phyloP scores from a whole-genome alignment of 1,139 yeast species.

The Chernovozyma sophiae-reginae region DNA sequence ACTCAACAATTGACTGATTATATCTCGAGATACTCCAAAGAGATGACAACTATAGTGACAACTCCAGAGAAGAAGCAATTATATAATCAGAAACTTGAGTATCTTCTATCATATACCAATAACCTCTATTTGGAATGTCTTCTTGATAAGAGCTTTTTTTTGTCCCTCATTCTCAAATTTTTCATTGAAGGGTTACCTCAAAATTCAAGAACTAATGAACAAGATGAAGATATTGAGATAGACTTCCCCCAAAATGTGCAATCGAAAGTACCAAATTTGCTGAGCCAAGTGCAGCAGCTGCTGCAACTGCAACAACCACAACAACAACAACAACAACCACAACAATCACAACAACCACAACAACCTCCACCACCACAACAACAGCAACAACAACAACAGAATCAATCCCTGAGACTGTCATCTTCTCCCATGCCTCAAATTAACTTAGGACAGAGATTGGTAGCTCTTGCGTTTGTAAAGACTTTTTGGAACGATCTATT shows the following conservation, averaged over 20 bases:
- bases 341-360: neutral
- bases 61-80: conserved; percentile 30
- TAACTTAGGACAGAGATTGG: conserved; percentile 34
- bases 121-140: conserved; percentile 66
- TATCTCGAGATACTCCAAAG: conserved; percentile 48
- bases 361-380: conserved; percentile 5
- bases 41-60: conserved; percentile 21
- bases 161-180: conserved; percentile 59
- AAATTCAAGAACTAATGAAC: neutral
- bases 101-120: conserved; percentile 55
- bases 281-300: neutral
- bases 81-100: conserved; percentile 55
- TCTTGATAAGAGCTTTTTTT: conserved; percentile 56
- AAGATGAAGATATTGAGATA: conserved; percentile 10
- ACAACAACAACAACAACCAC: neutral
- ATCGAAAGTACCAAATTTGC: conserved; percentile 9
- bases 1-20: conserved; percentile 70
- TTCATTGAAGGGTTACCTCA: conserved; percentile 22
- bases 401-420: neutral
- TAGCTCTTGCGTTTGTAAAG: conserved; percentile 53
- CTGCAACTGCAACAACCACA: neutral
- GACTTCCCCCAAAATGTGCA: conserved; percentile 5
- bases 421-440: conserved; percentile 2
- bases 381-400: neutral
- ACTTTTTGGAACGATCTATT: conserved; percentile 71